Conservation (phyloP, 202 grass and related monocot species). For the Miscanthus sacchariflorus region DNA sequence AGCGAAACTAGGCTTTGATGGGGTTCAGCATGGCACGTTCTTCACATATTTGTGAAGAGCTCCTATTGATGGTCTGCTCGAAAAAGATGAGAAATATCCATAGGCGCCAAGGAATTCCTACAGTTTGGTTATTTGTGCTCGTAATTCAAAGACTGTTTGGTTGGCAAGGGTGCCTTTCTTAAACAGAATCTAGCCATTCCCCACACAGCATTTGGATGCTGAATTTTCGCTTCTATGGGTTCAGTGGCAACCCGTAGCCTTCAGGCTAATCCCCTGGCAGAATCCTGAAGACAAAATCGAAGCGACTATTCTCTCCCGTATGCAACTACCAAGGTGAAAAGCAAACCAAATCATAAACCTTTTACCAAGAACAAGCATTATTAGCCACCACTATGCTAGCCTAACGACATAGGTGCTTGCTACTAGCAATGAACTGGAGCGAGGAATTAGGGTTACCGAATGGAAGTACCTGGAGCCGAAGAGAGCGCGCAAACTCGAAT, state of each 20-base stretch:
- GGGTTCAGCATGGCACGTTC: background rate
- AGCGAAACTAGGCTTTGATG: background rate
- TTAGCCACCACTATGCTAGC: background rate
- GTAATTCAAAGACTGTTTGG: background rate
- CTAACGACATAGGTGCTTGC: background rate
- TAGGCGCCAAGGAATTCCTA: background rate
- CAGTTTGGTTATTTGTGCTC: background rate
- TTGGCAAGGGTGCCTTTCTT: background rate
- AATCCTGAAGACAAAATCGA: background rate
- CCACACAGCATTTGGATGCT: background rate
- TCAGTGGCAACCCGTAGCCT: background rate
- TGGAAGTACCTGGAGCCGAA: background rate
- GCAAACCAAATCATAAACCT: background rate
- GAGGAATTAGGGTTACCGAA: background rate
- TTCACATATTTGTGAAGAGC: background rate
- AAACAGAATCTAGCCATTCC: background rate
- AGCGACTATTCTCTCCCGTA: no score
- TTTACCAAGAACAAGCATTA: background rate
- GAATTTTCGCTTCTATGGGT: background rate
- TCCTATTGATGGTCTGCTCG: background rate
- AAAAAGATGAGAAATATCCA: background rate
- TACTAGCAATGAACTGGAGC: background rate
- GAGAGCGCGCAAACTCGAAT: background rate
- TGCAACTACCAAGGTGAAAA: background rate
- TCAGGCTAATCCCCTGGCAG: background rate